Base-by-base conservation (phyloP, 2,329 filamentous ascomycete species). In the Aureobasidium melanogenum region DNA sequence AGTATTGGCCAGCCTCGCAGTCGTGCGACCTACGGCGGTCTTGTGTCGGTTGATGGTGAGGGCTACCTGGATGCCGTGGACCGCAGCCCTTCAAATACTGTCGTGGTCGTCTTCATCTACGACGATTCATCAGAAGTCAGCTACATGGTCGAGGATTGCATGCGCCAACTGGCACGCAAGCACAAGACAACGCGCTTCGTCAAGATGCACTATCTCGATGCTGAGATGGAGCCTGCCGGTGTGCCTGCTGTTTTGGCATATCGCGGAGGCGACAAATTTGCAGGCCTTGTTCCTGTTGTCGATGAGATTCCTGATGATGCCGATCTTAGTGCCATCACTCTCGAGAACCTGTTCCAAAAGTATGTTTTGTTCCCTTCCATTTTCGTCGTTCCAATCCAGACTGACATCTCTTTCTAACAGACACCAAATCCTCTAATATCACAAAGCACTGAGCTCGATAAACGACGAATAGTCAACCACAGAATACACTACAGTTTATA, bases 21-120 rank as follows among this genome's bases (percentile, higher is more conserved):
- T 41, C 66, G 65, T 22, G 67, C 87, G 68, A 83, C 88, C 62
- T 97, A 88, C 71, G 94, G 94, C 24, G 83, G 82, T 14, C 78
- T 97, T 64, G 88, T 92, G 64, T 82, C 85, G 63, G 94, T 97
- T 1, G 92, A 97, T 77, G 93, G 91, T 8, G 79, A 88, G 65
- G 94, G 92, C 19, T 99, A 96, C 69, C 82, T 99, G n/a, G 92
- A 97, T 74, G 92, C 93, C 60, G 91, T 97, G 67, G 94, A 99
- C 77, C 94, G 91, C 75, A 90, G 93, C 5, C 81, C 85, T 41
- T 76, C 86, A 51, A 89, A 93, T 50, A 93, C 90, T 0, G 83
- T 88, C 3, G 92, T 97, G 1, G 88, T 97, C 2, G 94, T 99
- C 30, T 95, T 93, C 76, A 91, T 99, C 66, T 94, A 91, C 73